Base-by-base conservation (phyloP, 2,329 filamentous ascomycete genomes). In the Didymella sp. region DNA sequence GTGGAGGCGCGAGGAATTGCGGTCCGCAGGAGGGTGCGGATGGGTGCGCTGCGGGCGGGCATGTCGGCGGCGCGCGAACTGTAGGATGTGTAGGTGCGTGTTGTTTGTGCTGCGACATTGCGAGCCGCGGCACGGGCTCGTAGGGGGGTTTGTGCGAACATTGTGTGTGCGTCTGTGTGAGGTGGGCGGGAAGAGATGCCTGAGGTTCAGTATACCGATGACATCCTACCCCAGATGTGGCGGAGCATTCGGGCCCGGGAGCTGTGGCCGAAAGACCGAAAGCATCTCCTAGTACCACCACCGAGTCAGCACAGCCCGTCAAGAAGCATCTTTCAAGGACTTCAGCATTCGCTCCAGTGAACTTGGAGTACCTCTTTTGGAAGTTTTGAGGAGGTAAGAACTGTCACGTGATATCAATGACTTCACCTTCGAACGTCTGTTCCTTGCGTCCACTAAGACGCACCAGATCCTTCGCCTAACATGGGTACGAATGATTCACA, bases 11-110 rank as follows among this genome's bases (percentile, higher is more conserved):
- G 69, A 25, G 68, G 67, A 7, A 64, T 64, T 41, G 67, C 66
- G 60, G 60, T 65, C 57, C 69, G 71, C 54, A 75, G 63, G 43
- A 74, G 61, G 12, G 64, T 61, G 55, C 68, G 70, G 53, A 73
- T 67, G 55, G 67, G 59, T 22, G 59, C 58, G 35, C 63, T 58
- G 50, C 64, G 63, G 8, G 64, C 47, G 15, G 69, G 55, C 69
- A 73, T 72, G 41, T 64, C 68, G 43, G 61, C 60, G 9, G 54
- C 48, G 27, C 54, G 56, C 28, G 62, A 59, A 33, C 56, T 55
- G 49, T 68, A 64, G 55, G 62, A 59, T 38, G 58, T 55, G 47
- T 68, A 64, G 56, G 44, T 59, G 56, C 35, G 59, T 33, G 21
- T 22, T 25, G 45, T 51, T 44, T 53, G 63, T 22, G 45, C 58